A percentile compares a stretch with the other conserved stretches of the same genome.
These are phyloP conservation scores for Sporopachydermia quercuum DNA, from an alignment of 805 yeast genomes.

Conservation along the genomic window DNA sequence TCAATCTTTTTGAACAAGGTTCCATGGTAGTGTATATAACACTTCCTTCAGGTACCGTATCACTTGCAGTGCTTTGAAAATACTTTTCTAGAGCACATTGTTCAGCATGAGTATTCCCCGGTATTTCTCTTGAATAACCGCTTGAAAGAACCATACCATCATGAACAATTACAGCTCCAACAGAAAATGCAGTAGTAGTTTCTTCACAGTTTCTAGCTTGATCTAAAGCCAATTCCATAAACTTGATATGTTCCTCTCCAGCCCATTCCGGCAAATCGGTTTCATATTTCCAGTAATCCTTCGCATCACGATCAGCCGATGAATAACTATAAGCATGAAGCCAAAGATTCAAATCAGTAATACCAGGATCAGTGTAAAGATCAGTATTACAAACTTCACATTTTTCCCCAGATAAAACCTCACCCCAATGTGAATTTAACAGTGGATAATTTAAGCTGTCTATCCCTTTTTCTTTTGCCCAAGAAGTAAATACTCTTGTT, in stretches of 20 bases:
- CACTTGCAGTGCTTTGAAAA: slow-evolving; percentile 21
- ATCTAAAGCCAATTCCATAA: slow-evolving; percentile 62
- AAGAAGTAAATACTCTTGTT: slow-evolving; percentile 46
- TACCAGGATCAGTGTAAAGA: slow-evolving; percentile 77
- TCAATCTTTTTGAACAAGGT: slow-evolving; percentile 78
- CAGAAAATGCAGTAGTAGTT: slow-evolving; percentile 77
- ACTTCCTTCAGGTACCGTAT: slow-evolving; percentile 53
- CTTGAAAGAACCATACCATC: slow-evolving; percentile 52
- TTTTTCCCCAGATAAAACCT: slow-evolving; percentile 37
- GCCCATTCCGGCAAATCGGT: slow-evolving; percentile 84
- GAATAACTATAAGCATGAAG: slow-evolving; percentile 78
- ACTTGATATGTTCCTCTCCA: slow-evolving; percentile 33
- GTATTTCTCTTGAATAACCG: slow-evolving; percentile 82
- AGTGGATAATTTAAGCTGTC: slow-evolving; percentile 5
- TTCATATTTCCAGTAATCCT: slow-evolving; percentile 47
- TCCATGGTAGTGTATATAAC: slow-evolving; percentile 93
- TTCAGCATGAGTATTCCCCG: slow-evolving; percentile 96
- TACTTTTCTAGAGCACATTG: slow-evolving; percentile 84
- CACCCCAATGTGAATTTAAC: too few species aligned
- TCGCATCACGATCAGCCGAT: slow-evolving; percentile 25
- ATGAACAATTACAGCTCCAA: slow-evolving; percentile 75
- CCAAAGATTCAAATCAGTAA: slow-evolving; percentile 78
- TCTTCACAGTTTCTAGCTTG: slow-evolving; percentile 73
- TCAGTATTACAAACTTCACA: slow-evolving; percentile 60
- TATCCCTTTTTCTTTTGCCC: slow-evolving; percentile 33